A percentile compares a stretch with the other conserved stretches of the same genome.
These are phyloP conservation scores for Penicillium cinerascens DNA, from an alignment of 495 filamentous ascomycete species.

Conservation along the genomic window DNA sequence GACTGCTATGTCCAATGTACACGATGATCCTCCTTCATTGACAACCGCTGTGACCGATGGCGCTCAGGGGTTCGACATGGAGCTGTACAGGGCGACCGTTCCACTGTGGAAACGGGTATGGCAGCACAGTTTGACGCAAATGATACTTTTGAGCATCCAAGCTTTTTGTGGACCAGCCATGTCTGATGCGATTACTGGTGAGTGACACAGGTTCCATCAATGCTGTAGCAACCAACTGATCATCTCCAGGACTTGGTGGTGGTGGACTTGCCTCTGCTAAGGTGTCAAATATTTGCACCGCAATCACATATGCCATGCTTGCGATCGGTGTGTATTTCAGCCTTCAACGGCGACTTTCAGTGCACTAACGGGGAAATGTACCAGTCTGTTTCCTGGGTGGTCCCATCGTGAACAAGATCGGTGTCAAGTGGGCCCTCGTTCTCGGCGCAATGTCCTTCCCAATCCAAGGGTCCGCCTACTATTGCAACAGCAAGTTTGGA, in stretches of 20 bases:
- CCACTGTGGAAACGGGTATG: slow-evolving; percentile 28
- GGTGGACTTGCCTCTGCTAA: slow-evolving; percentile 30
- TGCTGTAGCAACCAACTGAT: slow-evolving; percentile 1
- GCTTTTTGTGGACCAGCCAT: slow-evolving; percentile 19
- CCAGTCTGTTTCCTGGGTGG: slow-evolving; percentile 27
- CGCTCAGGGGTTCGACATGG: slow-evolving; percentile 8
- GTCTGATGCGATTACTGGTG: slow-evolving; percentile 28
- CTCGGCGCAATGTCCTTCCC: slow-evolving; percentile 30
- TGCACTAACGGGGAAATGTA: not conserved
- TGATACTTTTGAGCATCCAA: slow-evolving; percentile 25
- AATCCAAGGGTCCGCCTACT: slow-evolving; percentile 30
- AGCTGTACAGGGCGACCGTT: slow-evolving; percentile 15
- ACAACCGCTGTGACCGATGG: not conserved
- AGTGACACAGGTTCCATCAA: not conserved
- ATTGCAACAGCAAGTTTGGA: slow-evolving; percentile 34
- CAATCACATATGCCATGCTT: slow-evolving; percentile 25
- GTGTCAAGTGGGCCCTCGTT: slow-evolving; percentile 31
- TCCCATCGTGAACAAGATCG: slow-evolving; percentile 31
- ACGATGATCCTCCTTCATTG: slow-evolving; percentile 1
- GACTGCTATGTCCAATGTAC: not conserved
- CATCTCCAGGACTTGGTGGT: slow-evolving; percentile 24
- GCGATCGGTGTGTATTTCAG: slow-evolving; percentile 18
- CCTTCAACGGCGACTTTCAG: not conserved
- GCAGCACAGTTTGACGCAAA: slow-evolving; percentile 33
- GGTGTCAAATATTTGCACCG: slow-evolving; percentile 26